Conservation (phyloP, 495 filamentous ascomycete species). For the Penicillium cosmopolitanum region DNA sequence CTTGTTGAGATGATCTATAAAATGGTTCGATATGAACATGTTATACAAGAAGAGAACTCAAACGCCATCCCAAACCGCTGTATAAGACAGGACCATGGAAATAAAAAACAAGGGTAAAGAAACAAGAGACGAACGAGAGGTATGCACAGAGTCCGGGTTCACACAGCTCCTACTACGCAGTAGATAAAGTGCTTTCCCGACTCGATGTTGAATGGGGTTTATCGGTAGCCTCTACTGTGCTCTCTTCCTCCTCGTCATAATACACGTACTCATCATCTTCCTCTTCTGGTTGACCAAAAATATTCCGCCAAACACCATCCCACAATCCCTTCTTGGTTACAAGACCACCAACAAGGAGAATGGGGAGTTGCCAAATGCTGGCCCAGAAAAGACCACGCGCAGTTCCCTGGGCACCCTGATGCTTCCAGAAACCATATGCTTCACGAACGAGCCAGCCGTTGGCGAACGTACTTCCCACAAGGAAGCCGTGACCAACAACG, state of each 20-base stretch:
- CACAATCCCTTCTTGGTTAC: constrained; percentile 94
- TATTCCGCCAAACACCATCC: constrained; percentile 76
- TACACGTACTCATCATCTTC: constrained; percentile 48
- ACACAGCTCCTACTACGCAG: not conserved
- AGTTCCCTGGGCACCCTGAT: constrained; percentile 75
- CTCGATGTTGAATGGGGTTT: constrained; percentile 8
- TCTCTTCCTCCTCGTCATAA: constrained; percentile 42
- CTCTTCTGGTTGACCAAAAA: constrained; percentile 56
- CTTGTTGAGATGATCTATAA: constrained; percentile 3
- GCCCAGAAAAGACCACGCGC: constrained; percentile 94
- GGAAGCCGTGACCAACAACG: constrained; percentile 87
- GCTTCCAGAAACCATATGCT: constrained; percentile 80
- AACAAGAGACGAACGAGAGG: constrained; percentile 6
- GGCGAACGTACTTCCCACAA: constrained; percentile 76
- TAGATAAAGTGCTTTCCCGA: constrained; percentile 2
- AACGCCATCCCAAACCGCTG: constrained; percentile 32
- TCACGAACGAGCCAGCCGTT: constrained; percentile 87
- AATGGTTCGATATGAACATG: constrained; percentile 20
- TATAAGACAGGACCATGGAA: constrained; percentile 24
- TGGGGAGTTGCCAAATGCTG: constrained; percentile 94
- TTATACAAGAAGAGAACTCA: constrained; percentile 30
- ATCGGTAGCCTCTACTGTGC: constrained; percentile 2
- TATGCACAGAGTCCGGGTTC: constrained; percentile 1
- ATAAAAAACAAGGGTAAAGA: constrained; percentile 1
- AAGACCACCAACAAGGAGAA: constrained; percentile 87